phyloP scores from a whole-genome alignment of 208 protist species.

The Acanthamoeba sp. region DNA sequence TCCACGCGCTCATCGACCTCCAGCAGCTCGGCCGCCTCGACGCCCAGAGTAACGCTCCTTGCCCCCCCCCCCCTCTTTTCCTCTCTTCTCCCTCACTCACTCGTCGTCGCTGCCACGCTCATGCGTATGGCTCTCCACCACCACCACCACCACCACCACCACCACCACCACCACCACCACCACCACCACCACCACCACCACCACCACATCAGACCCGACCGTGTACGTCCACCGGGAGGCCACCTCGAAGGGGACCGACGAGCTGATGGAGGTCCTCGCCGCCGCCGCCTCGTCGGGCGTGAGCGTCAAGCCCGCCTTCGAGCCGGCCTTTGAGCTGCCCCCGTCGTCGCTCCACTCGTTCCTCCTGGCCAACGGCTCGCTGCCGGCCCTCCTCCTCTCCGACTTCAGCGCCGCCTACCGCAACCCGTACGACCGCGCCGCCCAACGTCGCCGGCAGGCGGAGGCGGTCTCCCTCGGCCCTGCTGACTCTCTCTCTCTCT shows the following conservation, averaged over 20 bases:
- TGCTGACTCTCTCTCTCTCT: not conserved
- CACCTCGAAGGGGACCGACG: not conserved
- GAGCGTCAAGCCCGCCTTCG: conserved; percentile 12
- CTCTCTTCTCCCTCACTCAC: not conserved
- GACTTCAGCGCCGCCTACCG: conserved; percentile 12
- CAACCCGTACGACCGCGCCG: conserved; percentile 58
- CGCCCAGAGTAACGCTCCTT: conserved; percentile 10
- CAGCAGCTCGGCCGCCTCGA: conserved; percentile 47
- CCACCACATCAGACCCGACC: not conserved
- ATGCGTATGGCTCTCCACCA: too few relatives aligned
- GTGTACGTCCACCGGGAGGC: conserved; percentile 33
- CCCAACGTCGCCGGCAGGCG: too few relatives aligned
- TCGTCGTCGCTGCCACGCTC: not conserved
- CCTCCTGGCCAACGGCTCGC: conserved; percentile 44
- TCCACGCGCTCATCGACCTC: conserved; percentile 27
- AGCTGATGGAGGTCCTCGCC: not conserved
- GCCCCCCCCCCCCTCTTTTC: too few relatives aligned
- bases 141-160: too few relatives aligned
- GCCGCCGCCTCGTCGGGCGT: not conserved
- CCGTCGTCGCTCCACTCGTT: conserved; percentile 65
- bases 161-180: too few relatives aligned
- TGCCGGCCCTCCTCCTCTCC: conserved; percentile 11
- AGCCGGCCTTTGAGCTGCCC: conserved; percentile 26
- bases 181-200: too few relatives aligned
- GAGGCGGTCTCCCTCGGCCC: not conserved